Evolutionary conservation across 192 early-diverging fungal genomes (phyloP).

Genomic region (Coemansia sp.): DNA sequence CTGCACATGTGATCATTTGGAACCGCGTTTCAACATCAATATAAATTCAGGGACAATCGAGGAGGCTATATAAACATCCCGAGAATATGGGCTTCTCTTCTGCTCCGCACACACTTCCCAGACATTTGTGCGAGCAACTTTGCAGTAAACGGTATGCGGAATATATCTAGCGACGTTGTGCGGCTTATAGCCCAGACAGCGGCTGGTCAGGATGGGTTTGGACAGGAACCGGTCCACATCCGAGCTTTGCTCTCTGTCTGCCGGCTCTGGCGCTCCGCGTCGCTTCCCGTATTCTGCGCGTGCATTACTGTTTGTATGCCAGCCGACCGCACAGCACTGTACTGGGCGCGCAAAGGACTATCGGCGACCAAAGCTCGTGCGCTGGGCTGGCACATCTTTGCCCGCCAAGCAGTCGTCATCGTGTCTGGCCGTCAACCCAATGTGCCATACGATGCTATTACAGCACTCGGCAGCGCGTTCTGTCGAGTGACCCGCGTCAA

Average conservation of each 20-base stretch:
- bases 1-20: not conserved
- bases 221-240: conserved; percentile 21
- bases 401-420: conserved; percentile 6
- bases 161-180: conserved; percentile 19
- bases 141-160: not conserved
- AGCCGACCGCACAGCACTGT: conserved; percentile 10
- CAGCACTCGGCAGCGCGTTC: not conserved
- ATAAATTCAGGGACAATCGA: conserved; percentile 1
- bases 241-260: conserved; percentile 13
- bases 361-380: conserved; percentile 12
- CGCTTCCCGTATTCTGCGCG: conserved; percentile 22
- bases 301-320: conserved; percentile 11
- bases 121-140: not conserved
- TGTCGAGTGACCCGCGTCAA: not conserved
- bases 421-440: not conserved
- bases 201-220: not conserved
- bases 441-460: not conserved
- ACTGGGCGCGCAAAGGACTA: conserved; percentile 27
- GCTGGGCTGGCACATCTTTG: conserved; percentile 28
- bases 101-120: not conserved
- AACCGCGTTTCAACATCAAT: not conserved
- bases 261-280: conserved; percentile 23
- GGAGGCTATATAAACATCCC: not conserved
- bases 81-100: not conserved
- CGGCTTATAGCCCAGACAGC: conserved; percentile 7